Conservation (phyloP, 306 rosid genomes). For the Cicer arietinum region DNA sequence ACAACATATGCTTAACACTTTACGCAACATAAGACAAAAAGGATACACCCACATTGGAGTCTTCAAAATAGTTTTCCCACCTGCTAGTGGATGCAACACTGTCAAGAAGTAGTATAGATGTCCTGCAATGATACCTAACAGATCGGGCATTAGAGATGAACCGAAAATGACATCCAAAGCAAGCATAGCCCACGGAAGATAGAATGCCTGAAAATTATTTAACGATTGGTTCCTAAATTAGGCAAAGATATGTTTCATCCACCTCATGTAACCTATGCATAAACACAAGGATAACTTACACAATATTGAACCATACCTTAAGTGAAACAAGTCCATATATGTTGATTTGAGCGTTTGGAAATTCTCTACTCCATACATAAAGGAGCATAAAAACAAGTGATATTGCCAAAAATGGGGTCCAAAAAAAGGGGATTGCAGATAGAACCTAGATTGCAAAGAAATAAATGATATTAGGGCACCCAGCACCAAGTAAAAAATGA, state of each 20-base stretch:
- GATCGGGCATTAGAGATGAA: constrained; percentile 66
- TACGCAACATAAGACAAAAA: constrained; percentile 40
- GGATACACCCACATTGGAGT: constrained; percentile 99
- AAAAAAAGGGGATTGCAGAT: constrained; percentile 70
- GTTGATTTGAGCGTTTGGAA: constrained; percentile 84
- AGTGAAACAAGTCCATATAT: constrained; percentile 89
- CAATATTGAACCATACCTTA: constrained; percentile 59
- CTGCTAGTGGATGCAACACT: constrained; percentile 90
- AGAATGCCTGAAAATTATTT: constrained; percentile 77
- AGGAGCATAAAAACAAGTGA: constrained; percentile 96
- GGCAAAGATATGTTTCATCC: constrained; percentile 27
- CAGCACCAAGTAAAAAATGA: constrained; percentile 23
- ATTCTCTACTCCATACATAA: constrained; percentile 97
- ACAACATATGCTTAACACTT: constrained; percentile 24
- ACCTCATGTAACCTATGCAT: constrained; percentile 26
- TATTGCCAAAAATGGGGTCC: constrained; percentile 68
- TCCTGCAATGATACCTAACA: constrained; percentile 92
- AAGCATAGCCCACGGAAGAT: constrained; percentile 97
- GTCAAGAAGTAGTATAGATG: constrained; percentile 96
- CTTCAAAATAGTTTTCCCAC: constrained; percentile 75
- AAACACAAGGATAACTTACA: constrained; percentile 20
- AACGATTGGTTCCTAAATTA: constrained; percentile 31
- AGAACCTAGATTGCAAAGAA: constrained; percentile 55
- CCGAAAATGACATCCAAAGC: constrained; percentile 94
- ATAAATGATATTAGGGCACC: constrained; percentile 25